Evolutionary conservation across 768 basidiomycete species (phyloP).

Genomic region (Amanita pallidorosea): DNA sequence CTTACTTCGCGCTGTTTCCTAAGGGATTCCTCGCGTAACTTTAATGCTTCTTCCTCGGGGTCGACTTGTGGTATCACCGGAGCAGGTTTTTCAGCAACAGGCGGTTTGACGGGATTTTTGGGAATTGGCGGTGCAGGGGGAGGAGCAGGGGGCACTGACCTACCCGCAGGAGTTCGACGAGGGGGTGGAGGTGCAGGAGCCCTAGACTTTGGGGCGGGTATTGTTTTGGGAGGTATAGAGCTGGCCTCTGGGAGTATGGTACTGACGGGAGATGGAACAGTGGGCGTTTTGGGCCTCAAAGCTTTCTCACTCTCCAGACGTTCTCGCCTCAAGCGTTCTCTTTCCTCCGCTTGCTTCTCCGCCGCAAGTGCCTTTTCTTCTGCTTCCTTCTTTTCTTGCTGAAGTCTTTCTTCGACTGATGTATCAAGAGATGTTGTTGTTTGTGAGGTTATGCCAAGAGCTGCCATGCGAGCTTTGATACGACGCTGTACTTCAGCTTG

Average conservation of each 20-base stretch:
- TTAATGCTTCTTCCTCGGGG: constrained; percentile 65
- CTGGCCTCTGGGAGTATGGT: constrained; percentile 19
- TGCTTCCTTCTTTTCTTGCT: constrained; percentile 81
- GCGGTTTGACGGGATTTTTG: constrained; percentile 9
- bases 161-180: constrained; percentile 25
- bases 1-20: constrained; percentile 67
- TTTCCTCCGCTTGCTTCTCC: constrained; percentile 71
- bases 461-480: constrained; percentile 76
- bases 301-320: constrained; percentile 70
- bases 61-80: constrained; percentile 42
- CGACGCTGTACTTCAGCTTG: constrained; percentile 71
- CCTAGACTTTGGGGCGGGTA: constrained; percentile 12
- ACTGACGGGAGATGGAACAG: constrained; percentile 18
- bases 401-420: constrained; percentile 75
- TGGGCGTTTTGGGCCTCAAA: constrained; percentile 30
- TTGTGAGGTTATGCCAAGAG: constrained; percentile 60
- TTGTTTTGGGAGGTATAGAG: constrained; percentile 22
- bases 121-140: constrained; percentile 11
- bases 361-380: constrained; percentile 75
- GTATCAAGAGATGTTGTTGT: constrained; percentile 55
- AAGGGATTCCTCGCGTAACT: constrained; percentile 60
- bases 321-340: constrained; percentile 62
- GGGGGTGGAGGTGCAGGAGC: constrained; percentile 30
- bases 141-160: constrained; percentile 13
- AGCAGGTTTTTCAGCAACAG: constrained; percentile 16